Evolutionary conservation across 441 rosid species (phyloP).

Genomic region (Melastoma candidum): DNA sequence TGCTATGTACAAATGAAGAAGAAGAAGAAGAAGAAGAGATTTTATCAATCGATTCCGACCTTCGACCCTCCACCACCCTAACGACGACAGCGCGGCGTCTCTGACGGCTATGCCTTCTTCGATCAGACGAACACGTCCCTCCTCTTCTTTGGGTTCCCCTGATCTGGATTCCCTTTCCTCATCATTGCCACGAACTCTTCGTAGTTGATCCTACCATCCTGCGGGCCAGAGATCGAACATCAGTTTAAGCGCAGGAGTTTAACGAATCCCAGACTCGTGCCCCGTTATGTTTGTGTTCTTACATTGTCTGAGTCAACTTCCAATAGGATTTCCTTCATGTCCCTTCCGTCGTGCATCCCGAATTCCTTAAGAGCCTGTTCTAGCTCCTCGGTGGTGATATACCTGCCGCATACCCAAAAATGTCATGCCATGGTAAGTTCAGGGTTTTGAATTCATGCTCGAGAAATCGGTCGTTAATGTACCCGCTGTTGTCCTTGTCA

Average conservation of each 20-base stretch:
- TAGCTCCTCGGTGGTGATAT: conserved; percentile 1
- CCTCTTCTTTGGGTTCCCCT: conserved; percentile 2
- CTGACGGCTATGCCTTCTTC: no score
- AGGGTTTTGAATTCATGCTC: no score
- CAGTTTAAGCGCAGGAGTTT: neutral
- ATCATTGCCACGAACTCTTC: conserved; percentile 5
- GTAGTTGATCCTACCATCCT: conserved; percentile 4
- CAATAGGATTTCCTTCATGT: conserved; percentile 1
- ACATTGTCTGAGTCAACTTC: conserved; percentile 2
- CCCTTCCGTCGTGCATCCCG: conserved; percentile 3
- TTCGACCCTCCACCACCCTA: no score
- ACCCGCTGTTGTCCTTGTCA: conserved; percentile 4
- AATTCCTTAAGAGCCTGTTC: conserved; percentile 2
- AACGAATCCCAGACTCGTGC: neutral
- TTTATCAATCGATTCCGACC: no score
- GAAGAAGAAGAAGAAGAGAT: no score
- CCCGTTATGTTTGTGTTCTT: neutral
- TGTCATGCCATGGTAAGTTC: no score
- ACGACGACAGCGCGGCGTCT: no score
- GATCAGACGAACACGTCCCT: neutral
- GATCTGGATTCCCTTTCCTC: conserved; percentile 4
- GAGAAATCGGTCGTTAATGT: neutral
- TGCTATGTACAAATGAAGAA: no score
- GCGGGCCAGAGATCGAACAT: neutral
- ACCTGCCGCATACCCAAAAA: neutral